These are phyloP conservation scores for Gossypium raimondii DNA, from an alignment of 345 rosid genomes.

Conservation along the genomic window DNA sequence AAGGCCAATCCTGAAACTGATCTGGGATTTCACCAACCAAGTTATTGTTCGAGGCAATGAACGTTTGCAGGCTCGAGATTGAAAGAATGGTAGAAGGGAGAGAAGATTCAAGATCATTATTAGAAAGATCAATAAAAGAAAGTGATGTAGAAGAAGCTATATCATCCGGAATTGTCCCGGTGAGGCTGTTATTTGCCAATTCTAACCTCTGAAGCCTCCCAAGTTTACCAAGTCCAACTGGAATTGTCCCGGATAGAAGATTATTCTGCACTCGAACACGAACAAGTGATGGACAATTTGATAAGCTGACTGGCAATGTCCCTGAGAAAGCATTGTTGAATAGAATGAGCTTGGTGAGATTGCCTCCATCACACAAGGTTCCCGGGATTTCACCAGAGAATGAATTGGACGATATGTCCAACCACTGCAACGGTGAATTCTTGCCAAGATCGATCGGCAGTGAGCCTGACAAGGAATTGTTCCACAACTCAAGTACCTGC, in stretches of 20 bases:
- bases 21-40: slow-evolving; percentile 80
- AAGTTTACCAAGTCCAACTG: slow-evolving; percentile 78
- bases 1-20: slow-evolving; percentile 87
- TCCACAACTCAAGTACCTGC: slow-evolving; percentile 79
- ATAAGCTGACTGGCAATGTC: slow-evolving; percentile 52
- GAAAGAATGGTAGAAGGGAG: slow-evolving; percentile 82
- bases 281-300: slow-evolving; percentile 62
- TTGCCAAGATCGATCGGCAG: slow-evolving; percentile 68
- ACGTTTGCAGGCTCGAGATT: slow-evolving; percentile 64
- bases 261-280: slow-evolving; percentile 89
- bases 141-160: slow-evolving; percentile 67
- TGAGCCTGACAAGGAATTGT: slow-evolving; percentile 79
- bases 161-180: slow-evolving; percentile 72
- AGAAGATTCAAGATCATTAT: slow-evolving; percentile 53
- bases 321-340: slow-evolving; percentile 87
- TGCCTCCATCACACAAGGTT: slow-evolving; percentile 62
- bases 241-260: slow-evolving; percentile 61
- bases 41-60: slow-evolving; percentile 54
- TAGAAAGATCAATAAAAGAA: slow-evolving; percentile 76
- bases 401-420: slow-evolving; percentile 77
- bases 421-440: slow-evolving; percentile 76
- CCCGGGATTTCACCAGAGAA: slow-evolving; percentile 72
- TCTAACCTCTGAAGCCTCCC: slow-evolving; percentile 77
- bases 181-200: slow-evolving; percentile 66
- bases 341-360: slow-evolving; percentile 80